A percentile compares a stretch with the other conserved stretches of the same genome.
Conservation (phyloP, 257 asterid species). For the Cynanchum wilfordii region DNA sequence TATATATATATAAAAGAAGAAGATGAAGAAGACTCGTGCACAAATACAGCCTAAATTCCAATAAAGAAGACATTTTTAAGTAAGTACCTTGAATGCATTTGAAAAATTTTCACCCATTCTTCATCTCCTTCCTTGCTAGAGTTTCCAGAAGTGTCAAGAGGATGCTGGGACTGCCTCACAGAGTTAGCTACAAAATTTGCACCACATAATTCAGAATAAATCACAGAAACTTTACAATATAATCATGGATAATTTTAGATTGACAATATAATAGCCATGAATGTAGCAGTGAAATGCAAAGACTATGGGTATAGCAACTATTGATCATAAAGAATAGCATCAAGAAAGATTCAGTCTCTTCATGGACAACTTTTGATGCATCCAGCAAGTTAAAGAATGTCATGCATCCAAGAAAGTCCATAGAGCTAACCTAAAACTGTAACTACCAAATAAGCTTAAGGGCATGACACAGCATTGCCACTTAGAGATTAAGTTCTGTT, state of each 20-base stretch:
- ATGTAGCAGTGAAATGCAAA: not conserved
- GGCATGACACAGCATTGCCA: not conserved
- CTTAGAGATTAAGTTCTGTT: not conserved
- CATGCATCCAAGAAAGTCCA: not conserved
- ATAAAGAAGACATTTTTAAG: not conserved
- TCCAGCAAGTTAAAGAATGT: not conserved
- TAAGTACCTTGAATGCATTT: slow-evolving; percentile 72
- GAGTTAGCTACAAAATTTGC: slow-evolving; percentile 32
- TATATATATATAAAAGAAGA: too few relatives aligned
- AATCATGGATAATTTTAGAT: not conserved
- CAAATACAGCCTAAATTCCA: not conserved
- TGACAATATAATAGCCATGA: not conserved
- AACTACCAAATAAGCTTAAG: not conserved
- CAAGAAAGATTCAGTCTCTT: not conserved
- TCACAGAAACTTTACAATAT: not conserved
- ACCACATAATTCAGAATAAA: slow-evolving; percentile 4
- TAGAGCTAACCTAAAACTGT: not conserved
- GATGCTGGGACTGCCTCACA: slow-evolving; percentile 25
- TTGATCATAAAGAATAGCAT: not conserved
- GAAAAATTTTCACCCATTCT: slow-evolving; percentile 64
- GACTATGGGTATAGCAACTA: not conserved
- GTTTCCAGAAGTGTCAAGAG: slow-evolving; percentile 36
- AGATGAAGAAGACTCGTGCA: too few relatives aligned
- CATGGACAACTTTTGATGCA: not conserved
- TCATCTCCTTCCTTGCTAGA: slow-evolving; percentile 52